Evolutionary conservation across 1,139 yeast genomes (phyloP), one percentile per base, ranked within the genome.

Genomic region (Blastobotrys malaysiensis): DNA sequence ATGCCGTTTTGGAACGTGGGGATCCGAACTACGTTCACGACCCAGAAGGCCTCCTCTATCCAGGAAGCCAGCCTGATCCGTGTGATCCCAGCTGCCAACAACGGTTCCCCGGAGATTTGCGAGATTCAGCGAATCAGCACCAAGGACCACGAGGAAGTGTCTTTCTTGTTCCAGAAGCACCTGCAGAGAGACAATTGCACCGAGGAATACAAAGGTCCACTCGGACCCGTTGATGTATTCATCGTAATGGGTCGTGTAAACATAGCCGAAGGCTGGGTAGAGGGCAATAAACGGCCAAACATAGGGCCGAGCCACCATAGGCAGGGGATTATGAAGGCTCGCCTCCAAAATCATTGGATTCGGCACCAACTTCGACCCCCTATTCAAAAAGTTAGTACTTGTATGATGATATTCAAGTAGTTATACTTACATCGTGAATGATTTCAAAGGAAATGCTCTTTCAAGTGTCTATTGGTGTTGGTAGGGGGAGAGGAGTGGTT

Each of bases 1-100:
- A 82, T 90, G 82, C 97, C 99, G n/a, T 87, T 87, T 67, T 93
- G 99, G 99, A 89, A 85, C 67, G 80, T 90, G 55, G 78, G 81
- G 54, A 73, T 93, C 57, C 80, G 82, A 59, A 80, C 88, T 43
- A 70, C 70, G n/a, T 90, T 93, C 73, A 87, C 89, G 66, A 88
- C 86, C 65, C 60, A 69, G 39, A 63, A 67, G 53, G 74, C 84
- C n/a, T 61, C 71, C 22, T 65, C 75, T 52, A 73, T 89, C 50
- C 73, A 72, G 24, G 81, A 81, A 54, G 97, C 97, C 7, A 68
- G 84, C 45, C 82, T 84, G 63, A 81, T 93, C 59, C 78, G 86
- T 68, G 78, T 95, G 59, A 79, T 82, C 50, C 96, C 99, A 3
- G 86, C 87, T 24, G 86, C 95, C 52, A 89, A 91, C 69, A 80